phyloP scores from a whole-genome alignment of 1,139 yeast species.

The Yamadazyma taylorii region DNA sequence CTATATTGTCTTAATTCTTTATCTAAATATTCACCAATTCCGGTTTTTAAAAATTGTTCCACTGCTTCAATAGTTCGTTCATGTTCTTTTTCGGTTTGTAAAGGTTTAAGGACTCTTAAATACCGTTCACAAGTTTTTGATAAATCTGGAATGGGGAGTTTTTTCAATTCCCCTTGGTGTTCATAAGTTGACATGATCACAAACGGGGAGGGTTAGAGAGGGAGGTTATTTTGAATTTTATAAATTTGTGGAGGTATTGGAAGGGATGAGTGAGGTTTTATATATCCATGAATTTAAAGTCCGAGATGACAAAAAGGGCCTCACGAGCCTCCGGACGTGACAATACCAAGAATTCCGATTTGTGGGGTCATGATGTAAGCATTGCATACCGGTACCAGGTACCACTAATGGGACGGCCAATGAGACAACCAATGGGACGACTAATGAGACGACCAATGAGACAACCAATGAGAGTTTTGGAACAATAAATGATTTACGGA shows the following conservation, averaged over 20 bases:
- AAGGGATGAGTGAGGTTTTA: too few relatives aligned
- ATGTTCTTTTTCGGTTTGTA: slow-evolving; percentile 74
- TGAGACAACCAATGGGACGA: too few relatives aligned
- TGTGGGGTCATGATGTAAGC: slow-evolving; percentile 8
- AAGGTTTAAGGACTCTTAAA: slow-evolving; percentile 65
- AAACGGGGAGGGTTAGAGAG: too few relatives aligned
- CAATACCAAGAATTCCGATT: slow-evolving; percentile 5
- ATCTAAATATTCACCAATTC: slow-evolving; percentile 63
- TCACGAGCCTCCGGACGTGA: slow-evolving; percentile 1
- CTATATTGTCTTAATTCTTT: slow-evolving; percentile 63
- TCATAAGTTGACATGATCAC: slow-evolving; percentile 45
- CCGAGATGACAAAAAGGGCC: slow-evolving; percentile 4
- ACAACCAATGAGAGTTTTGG: too few relatives aligned
- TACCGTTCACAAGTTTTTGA: slow-evolving; percentile 64
- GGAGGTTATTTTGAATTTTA: slow-evolving; percentile 3
- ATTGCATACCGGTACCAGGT: too few relatives aligned
- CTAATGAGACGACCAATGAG: too few relatives aligned
- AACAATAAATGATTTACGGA: too few relatives aligned
- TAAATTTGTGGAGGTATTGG: too few relatives aligned
- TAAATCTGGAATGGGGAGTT: slow-evolving; percentile 78
- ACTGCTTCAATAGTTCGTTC: slow-evolving; percentile 62
- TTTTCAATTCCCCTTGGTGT: slow-evolving; percentile 55
- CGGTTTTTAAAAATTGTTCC: slow-evolving; percentile 50
- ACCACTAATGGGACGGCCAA: too few relatives aligned
- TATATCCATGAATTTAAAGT: slow-evolving; percentile 1